phyloP scores from a whole-genome alignment of 2,329 filamentous ascomycete species.

The Stachybotrys elegans region DNA sequence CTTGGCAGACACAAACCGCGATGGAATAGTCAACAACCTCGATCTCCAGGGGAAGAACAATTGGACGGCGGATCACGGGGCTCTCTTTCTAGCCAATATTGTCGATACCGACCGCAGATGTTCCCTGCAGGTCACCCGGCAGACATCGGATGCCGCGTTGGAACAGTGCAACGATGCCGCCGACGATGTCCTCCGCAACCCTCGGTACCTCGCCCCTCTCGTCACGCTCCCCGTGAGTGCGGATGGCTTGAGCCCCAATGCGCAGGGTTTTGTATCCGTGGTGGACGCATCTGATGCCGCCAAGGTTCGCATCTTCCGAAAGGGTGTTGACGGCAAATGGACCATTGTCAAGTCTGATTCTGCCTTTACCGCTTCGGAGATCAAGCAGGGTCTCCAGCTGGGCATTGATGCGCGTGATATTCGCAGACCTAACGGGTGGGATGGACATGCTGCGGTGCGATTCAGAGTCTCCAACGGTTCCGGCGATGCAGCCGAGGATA shows the following conservation, averaged over 20 bases:
- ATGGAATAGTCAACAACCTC: slow-evolving; percentile 22
- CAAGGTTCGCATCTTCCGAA: slow-evolving; percentile 23
- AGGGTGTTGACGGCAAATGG: slow-evolving; percentile 17
- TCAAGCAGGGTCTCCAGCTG: slow-evolving; percentile 23
- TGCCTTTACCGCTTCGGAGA: slow-evolving; percentile 19
- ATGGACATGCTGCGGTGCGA: slow-evolving; percentile 19
- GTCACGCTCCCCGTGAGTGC: slow-evolving; percentile 19
- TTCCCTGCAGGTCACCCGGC: slow-evolving; percentile 9
- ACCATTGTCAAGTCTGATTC: slow-evolving; percentile 14
- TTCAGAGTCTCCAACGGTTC: slow-evolving; percentile 23
- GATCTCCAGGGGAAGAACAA: slow-evolving; percentile 17
- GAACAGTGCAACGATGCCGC: slow-evolving; percentile 28
- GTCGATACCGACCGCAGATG: slow-evolving; percentile 27
- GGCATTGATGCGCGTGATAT: slow-evolving; percentile 29
- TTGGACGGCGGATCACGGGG: slow-evolving; percentile 20
- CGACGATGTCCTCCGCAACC: slow-evolving; percentile 22
- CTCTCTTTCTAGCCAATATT: slow-evolving; percentile 31
- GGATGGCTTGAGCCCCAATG: slow-evolving; percentile 8
- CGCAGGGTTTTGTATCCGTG: slow-evolving; percentile 12
- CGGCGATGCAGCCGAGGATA: slow-evolving; percentile 12
- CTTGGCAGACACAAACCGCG: slow-evolving; percentile 31
- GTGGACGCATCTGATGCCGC: slow-evolving; percentile 6
- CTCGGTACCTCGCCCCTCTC: slow-evolving; percentile 25
- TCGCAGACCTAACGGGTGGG: slow-evolving; percentile 15
- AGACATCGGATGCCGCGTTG: slow-evolving; percentile 15